A percentile compares a stretch with the other conserved stretches of the same genome.
These are phyloP conservation scores for Trapa incisa DNA, from an alignment of 345 rosid genomes.

Conservation along the genomic window DNA sequence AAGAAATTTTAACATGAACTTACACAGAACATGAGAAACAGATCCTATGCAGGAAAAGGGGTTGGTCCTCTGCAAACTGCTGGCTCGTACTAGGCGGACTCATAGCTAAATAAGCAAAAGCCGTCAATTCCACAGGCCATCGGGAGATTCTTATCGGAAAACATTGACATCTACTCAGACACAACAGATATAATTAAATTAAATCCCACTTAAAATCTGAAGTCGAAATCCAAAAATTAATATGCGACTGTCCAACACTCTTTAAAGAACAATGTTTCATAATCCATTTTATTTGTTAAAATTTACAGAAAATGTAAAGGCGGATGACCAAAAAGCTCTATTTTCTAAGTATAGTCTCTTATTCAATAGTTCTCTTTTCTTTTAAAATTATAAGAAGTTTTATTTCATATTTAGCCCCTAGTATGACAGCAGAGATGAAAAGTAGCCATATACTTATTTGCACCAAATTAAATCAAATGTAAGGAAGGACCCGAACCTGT, in stretches of 20 bases:
- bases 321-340: not conserved
- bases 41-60: not conserved
- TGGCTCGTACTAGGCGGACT: slow-evolving; percentile 76
- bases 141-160: slow-evolving; percentile 76
- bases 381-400: too few species aligned
- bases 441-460: too few species aligned
- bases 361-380: not conserved
- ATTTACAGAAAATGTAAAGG: too few species aligned
- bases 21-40: not conserved
- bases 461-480: too few species aligned
- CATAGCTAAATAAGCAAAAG: slow-evolving; percentile 73
- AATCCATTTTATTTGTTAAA: not conserved
- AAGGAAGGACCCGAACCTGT: too few species aligned
- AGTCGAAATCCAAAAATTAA: not conserved
- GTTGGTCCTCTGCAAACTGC: slow-evolving; percentile 61
- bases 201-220: not conserved
- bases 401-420: too few species aligned
- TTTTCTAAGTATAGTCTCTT: not conserved
- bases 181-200: slow-evolving; percentile 3
- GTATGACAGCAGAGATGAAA: too few species aligned
- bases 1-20: slow-evolving; percentile 9
- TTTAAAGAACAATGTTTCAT: not conserved
- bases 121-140: slow-evolving; percentile 87
- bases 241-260: not conserved
- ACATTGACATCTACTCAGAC: slow-evolving; percentile 55